phyloP scores from a whole-genome alignment of 2,329 filamentous ascomycete genomes.

The Trichoderma asperellum region DNA sequence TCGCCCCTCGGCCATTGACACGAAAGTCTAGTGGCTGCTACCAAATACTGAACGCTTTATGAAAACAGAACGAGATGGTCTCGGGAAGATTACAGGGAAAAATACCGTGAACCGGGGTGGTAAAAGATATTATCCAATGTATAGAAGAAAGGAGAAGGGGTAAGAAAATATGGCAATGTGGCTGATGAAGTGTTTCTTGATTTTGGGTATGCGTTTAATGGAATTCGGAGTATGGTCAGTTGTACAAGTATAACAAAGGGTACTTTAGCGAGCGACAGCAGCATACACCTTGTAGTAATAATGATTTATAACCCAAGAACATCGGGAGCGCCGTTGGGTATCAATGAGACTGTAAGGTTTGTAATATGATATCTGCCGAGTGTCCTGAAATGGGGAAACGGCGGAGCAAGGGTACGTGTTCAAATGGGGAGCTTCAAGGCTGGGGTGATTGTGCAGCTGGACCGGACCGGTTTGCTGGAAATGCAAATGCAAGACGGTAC shows the following conservation, averaged over 20 bases:
- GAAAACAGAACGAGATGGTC: constrained; percentile 25
- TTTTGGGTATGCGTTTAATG: neutral
- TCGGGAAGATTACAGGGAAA: constrained; percentile 16
- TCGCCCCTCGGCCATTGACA: constrained; percentile 31
- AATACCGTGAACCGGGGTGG: neutral
- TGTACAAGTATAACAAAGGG: constrained; percentile 18
- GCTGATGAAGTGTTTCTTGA: neutral
- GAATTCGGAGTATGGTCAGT: constrained; percentile 13
- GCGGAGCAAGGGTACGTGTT: constrained; percentile 20
- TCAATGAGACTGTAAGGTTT: neutral
- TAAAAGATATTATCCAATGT: neutral
- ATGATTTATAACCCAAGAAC: neutral
- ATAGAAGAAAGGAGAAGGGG: neutral
- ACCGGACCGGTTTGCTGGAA: constrained; percentile 18
- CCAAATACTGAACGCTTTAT: neutral
- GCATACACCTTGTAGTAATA: neutral
- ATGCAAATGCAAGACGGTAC: neutral
- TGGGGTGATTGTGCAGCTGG: constrained; percentile 2
- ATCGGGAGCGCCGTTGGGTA: neutral
- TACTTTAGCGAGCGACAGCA: constrained; percentile 16
- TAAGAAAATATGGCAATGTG: neutral
- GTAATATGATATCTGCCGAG: neutral
- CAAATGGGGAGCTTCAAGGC: neutral
- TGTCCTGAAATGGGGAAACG: neutral
- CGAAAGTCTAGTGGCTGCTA: constrained; percentile 28